Base-by-base conservation (phyloP, 352 stramenopile species). In the Pythium rishiriense region DNA sequence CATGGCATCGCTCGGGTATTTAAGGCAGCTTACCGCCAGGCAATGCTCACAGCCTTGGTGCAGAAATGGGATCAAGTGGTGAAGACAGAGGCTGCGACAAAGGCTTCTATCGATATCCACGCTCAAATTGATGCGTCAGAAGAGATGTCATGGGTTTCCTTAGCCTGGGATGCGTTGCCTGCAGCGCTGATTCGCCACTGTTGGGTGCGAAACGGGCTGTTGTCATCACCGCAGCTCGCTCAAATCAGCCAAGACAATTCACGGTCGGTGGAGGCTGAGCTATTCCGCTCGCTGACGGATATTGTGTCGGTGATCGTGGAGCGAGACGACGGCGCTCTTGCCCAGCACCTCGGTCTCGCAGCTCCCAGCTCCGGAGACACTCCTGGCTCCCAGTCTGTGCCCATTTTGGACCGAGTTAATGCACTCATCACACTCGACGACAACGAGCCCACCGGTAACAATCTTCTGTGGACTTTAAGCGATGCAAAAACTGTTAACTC, bases 11-110 rank as follows among this genome's bases (percentile, higher is more conserved):
- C 84, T 21, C 63, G 72, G 2, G 76, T 73, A 7, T 87, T 91
- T 58, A 91, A 91, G 66, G 62, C 81, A 28, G 70, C 73, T 0
- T 93, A 83, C 49, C 81, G 83, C 28, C 73, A 70, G 29, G 70
- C 85, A 22, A 85, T 92, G 79, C 54, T 92, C 6, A 69, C 70
- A 5, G 70, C 74, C 7, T 48, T 92, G 8, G 24, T 49, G 22
- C 81, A 53, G 26, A 76, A 57, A 69, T 82, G 47, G 66, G 56
- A 31, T 72, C 50, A 62, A 37, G 47, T 35, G 52, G 55, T 35
- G 41, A 50, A 50, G 17, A 35, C 43, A 0, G 39, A 42, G 58
- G 62, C 45, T 33, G 31, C 31, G 17, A 64, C 69, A 28, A 39
- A 49, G 53, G 43, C 51, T 12, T 56, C 35, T 17, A 63, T 69